These are phyloP conservation scores for Pseudozyma sp. DNA, from an alignment of 1,284 basidiomycete genomes.

Conservation along the genomic window DNA sequence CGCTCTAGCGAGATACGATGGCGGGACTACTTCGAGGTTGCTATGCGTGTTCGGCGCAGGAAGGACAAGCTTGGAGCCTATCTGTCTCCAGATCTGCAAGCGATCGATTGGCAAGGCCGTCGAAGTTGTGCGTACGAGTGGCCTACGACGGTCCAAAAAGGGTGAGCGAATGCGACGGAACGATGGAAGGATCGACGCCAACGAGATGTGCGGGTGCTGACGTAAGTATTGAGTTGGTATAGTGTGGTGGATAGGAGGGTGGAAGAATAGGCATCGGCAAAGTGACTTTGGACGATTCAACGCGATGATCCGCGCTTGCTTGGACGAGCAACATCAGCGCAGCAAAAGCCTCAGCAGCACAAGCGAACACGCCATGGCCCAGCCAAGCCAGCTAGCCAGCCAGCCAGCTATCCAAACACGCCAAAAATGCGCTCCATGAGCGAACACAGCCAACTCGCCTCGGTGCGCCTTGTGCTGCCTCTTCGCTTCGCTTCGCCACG, in stretches of 20 bases:
- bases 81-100: neutral
- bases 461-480: neutral
- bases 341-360: neutral
- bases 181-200: neutral
- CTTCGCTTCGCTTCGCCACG: neutral
- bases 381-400: slow-evolving; percentile 3
- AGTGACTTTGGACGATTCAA: neutral
- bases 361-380: too few species aligned
- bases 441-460: too few species aligned
- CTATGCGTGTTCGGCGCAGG: neutral
- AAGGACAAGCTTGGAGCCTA: neutral
- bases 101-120: neutral
- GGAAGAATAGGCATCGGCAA: slow-evolving; percentile 4
- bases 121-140: neutral
- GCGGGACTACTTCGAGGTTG: neutral
- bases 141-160: neutral
- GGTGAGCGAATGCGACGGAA: neutral
- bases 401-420: neutral
- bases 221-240: neutral
- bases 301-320: slow-evolving; percentile 21
- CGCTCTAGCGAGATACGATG: neutral
- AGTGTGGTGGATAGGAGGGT: slow-evolving; percentile 7
- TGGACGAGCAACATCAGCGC: neutral
- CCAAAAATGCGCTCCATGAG: too few species aligned
- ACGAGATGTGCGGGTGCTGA: neutral